Base-by-base conservation (phyloP, 345 rosid species). In the Chamaenerion angustifolium region DNA sequence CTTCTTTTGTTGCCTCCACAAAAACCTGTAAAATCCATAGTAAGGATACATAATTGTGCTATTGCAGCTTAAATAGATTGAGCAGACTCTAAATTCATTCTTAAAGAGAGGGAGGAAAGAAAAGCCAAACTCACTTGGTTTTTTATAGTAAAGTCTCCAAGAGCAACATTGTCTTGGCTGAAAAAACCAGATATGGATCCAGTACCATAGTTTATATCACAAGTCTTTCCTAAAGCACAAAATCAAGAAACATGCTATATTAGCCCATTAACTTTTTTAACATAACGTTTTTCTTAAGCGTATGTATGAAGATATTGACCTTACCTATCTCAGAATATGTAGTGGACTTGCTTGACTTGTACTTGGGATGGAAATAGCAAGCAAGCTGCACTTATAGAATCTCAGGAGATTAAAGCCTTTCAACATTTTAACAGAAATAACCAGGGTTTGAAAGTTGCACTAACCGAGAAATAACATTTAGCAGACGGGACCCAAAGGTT, bases 401-500 rank as follows among this genome's bases (percentile, higher is more conserved):
- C 14, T 14, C 13, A n/a, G 14, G 47, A 23, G 47, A 2, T 27
- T 43, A 11, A 31, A 31, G 37, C 37, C 37, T 31, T 31, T 31
- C 37, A 31, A 31, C 37, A 3, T 31, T 1, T 31, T 31, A 31
- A 31, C 8, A 31, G 37, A 31, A 31, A 31, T 31, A 31, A 31
- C 37, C 37, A 31, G 10, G 8, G 37, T 7, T 31, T 31, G 37
- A 31, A 27, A 21, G 40, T 45, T 18, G 10, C 31, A 56, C 88
- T 78, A 64, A 83, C 95, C 12, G 87, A 73, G 45, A 82, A 71
- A 64, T 59, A 67, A 62, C 95, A 86, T 55, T 78, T 77, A 48
- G 82, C 62, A 4, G 95, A 86, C 17, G 95, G 95, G 59, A 86
- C 71, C 95, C 95, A 86, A 43, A 86, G 82, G 57, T 86, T 83